These are phyloP conservation scores for Phlegmacium glaucopus DNA, from an alignment of 768 basidiomycete genomes.

Conservation along the genomic window DNA sequence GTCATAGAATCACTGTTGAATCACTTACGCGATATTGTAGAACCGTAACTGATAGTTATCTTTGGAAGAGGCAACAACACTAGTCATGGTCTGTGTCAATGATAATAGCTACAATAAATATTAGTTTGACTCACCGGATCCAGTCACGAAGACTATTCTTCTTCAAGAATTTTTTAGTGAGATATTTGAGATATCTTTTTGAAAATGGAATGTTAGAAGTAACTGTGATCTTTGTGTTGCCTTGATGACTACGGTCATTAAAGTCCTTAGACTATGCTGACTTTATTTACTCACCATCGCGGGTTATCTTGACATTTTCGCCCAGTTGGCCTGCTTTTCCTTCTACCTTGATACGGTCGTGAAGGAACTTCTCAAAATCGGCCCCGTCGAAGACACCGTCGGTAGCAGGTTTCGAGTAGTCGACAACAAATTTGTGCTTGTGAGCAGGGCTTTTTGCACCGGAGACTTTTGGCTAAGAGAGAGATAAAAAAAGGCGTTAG, in stretches of 20 bases:
- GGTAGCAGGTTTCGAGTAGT: slow-evolving; percentile 78
- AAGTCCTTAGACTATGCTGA: neutral
- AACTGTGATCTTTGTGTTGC: slow-evolving; percentile 80
- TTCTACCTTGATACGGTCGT: slow-evolving; percentile 92
- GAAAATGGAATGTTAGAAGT: slow-evolving; percentile 88
- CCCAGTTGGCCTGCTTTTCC: slow-evolving; percentile 91
- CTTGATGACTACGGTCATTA: slow-evolving; percentile 31
- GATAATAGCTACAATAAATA: neutral
- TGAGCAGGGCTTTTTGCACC: slow-evolving; percentile 47
- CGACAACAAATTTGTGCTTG: slow-evolving; percentile 78
- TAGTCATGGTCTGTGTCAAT: slow-evolving; percentile 19
- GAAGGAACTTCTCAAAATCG: slow-evolving; percentile 81
- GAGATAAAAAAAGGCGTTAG: slow-evolving; percentile 46
- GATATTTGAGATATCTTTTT: slow-evolving; percentile 97
- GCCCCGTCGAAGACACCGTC: slow-evolving; percentile 59
- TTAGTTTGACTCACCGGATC: slow-evolving; percentile 65
- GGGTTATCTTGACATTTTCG: slow-evolving; percentile 81
- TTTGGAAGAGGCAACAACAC: slow-evolving; percentile 91
- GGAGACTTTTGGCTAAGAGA: slow-evolving; percentile 55
- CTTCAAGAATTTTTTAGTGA: slow-evolving; percentile 99
- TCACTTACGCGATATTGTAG: slow-evolving; percentile 85
- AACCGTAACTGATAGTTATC: slow-evolving; percentile 93
- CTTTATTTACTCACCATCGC: slow-evolving; percentile 65
- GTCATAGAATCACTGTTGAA: slow-evolving; percentile 6
- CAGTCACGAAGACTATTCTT: slow-evolving; percentile 95